A percentile compares a stretch with the other conserved stretches of the same genome.
Conservation (phyloP, 2,329 filamentous ascomycete genomes). For the Chrysoporthe puriensis region DNA sequence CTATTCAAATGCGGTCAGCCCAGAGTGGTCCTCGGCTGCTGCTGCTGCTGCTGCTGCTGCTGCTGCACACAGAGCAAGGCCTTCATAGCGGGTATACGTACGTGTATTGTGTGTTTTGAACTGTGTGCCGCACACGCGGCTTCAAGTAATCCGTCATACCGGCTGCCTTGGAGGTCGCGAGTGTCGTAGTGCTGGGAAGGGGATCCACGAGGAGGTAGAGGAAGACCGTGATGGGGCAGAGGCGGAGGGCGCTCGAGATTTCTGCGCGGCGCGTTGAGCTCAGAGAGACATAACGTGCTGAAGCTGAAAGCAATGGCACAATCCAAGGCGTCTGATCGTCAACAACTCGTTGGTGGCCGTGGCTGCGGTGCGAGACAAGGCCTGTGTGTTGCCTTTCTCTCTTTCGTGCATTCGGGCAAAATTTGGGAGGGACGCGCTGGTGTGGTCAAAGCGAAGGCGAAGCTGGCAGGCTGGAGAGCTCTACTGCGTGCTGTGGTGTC, state of each 20-base stretch:
- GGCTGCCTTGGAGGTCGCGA: background rate
- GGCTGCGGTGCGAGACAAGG: background rate
- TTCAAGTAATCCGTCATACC: conserved; percentile 33
- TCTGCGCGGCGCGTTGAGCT: background rate
- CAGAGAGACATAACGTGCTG: conserved; percentile 21
- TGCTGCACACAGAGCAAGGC: background rate
- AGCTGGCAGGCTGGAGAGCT: conserved; percentile 3
- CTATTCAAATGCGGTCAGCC: conserved; percentile 40
- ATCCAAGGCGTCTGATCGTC: background rate
- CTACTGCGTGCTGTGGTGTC: background rate
- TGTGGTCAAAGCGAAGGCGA: background rate
- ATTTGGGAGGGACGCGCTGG: conserved; percentile 6
- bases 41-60: background rate
- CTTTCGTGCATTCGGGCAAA: conserved; percentile 1
- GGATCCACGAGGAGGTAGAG: background rate
- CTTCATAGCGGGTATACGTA: conserved; percentile 34
- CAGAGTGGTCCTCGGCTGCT: conserved; percentile 1
- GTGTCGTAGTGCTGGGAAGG: background rate
- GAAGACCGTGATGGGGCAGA: background rate
- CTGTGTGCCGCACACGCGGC: conserved; percentile 51
- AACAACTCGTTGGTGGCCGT: background rate
- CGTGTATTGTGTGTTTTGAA: conserved; percentile 55
- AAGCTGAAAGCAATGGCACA: background rate
- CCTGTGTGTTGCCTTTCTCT: background rate
- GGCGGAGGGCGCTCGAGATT: background rate